Evolutionary conservation across 257 asterid species (phyloP).

Genomic region (Solanum chaucha): DNA sequence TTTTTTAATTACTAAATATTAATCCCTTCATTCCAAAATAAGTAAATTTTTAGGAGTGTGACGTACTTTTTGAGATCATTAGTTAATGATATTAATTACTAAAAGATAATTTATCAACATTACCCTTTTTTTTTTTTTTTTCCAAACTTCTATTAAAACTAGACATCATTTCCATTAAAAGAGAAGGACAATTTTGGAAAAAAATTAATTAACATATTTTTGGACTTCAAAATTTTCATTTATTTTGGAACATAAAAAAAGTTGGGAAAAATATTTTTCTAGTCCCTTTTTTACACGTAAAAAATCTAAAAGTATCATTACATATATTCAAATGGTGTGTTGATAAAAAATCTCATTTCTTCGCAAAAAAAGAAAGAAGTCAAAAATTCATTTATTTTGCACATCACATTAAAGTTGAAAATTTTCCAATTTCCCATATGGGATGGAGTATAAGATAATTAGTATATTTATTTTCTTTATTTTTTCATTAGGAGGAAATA

Average conservation of each 20-base stretch:
- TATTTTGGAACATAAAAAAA: not conserved
- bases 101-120: not conserved
- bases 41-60: not conserved
- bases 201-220: not conserved
- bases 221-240: not conserved
- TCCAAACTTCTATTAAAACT: not conserved
- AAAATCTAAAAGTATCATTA: not conserved
- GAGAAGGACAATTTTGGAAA: not conserved
- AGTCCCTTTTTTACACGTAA: not conserved
- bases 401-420: not conserved
- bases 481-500: not conserved
- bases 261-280: not conserved
- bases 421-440: not conserved
- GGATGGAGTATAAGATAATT: not conserved
- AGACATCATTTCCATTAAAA: not conserved
- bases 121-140: not conserved
- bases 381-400: not conserved
- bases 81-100: not conserved
- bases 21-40: not conserved
- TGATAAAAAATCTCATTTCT: not conserved
- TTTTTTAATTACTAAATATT: not conserved
- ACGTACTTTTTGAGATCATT: not conserved
- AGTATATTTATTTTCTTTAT: not conserved
- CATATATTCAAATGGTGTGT: not conserved
- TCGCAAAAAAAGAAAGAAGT: fast-evolving